Percentiles rank a stretch among this genome's conserved stretches.
Evolutionary conservation across 441 rosid species (phyloP).

Genomic region (Populus hybrid): DNA sequence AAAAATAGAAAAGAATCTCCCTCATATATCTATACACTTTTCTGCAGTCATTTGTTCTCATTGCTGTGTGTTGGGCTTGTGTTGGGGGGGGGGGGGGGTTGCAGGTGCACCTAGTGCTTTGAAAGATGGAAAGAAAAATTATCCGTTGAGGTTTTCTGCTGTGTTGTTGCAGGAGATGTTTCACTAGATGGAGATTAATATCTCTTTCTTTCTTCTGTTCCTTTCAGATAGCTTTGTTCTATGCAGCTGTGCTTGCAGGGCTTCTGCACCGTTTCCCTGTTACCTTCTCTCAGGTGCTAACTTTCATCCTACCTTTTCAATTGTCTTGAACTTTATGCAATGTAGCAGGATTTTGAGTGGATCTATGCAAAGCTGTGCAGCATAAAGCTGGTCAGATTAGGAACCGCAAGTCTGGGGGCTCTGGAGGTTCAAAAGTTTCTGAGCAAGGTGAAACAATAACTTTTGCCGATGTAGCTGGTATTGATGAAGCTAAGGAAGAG

Average conservation of each 20-base stretch:
- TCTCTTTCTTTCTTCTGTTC: slow-evolving; percentile 15
- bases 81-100: too few species aligned
- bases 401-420: slow-evolving; percentile 55
- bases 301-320: slow-evolving; percentile 3
- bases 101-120: not conserved
- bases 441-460: slow-evolving; percentile 78
- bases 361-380: slow-evolving; percentile 30
- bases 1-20: not conserved
- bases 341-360: slow-evolving; percentile 19
- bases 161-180: not conserved
- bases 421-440: slow-evolving; percentile 57
- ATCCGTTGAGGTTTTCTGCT: not conserved
- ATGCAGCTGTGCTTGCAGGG: slow-evolving; percentile 76
- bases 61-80: not conserved
- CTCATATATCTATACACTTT: not conserved
- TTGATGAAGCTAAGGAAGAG: slow-evolving; percentile 99
- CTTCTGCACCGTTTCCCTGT: slow-evolving; percentile 77
- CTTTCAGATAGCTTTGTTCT: slow-evolving; percentile 77
- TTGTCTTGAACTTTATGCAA: slow-evolving; percentile 14
- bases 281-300: slow-evolving; percentile 76
- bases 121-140: not conserved
- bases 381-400: slow-evolving; percentile 80
- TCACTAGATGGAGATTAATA: not conserved
- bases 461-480: slow-evolving; percentile 97
- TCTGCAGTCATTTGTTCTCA: not conserved